A percentile compares a stretch with the other conserved stretches of the same genome.
Conservation (phyloP, 2,329 filamentous ascomycete species). For the Pseudodiploospora longispora region DNA sequence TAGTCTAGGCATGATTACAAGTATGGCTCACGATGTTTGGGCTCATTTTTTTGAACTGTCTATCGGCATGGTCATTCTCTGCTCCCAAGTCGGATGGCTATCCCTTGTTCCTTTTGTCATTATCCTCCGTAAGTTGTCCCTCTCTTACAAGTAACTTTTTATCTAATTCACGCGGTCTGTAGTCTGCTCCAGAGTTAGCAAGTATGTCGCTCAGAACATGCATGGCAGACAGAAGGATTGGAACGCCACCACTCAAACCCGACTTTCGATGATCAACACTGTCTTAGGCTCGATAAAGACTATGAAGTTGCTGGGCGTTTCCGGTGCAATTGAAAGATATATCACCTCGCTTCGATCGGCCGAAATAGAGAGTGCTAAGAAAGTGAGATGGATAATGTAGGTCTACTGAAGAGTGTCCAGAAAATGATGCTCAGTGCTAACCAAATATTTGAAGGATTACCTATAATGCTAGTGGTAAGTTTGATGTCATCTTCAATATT, state of each 20-base stretch:
- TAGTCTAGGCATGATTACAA: conserved; percentile 20
- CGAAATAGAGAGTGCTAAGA: conserved; percentile 22
- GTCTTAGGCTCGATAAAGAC: conserved; percentile 29
- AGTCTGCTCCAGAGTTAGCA: conserved; percentile 35
- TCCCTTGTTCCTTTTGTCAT: conserved; percentile 31
- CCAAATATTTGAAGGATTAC: conserved; percentile 11
- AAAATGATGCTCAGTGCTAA: no score
- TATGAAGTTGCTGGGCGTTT: conserved; percentile 32
- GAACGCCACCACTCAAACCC: conserved; percentile 32
- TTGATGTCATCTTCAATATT: neutral
- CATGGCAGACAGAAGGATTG: conserved; percentile 28
- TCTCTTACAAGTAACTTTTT: neutral
- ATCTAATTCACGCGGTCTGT: neutral
- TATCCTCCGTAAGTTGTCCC: conserved; percentile 28
- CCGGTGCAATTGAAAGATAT: conserved; percentile 9
- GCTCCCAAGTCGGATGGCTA: conserved; percentile 32
- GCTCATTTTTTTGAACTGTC: conserved; percentile 32
- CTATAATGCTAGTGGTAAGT: conserved; percentile 33
- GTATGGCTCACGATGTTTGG: conserved; percentile 36
- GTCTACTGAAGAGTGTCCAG: no score
- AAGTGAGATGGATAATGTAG: conserved; percentile 30
- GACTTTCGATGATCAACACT: conserved; percentile 26
- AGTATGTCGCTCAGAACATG: conserved; percentile 29
- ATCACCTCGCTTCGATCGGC: conserved; percentile 19
- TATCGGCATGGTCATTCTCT: conserved; percentile 30